Percentiles rank a stretch among this genome's conserved stretches.
Conservation (phyloP, 352 stramenopile species). For the Phytophthora constricta region DNA sequence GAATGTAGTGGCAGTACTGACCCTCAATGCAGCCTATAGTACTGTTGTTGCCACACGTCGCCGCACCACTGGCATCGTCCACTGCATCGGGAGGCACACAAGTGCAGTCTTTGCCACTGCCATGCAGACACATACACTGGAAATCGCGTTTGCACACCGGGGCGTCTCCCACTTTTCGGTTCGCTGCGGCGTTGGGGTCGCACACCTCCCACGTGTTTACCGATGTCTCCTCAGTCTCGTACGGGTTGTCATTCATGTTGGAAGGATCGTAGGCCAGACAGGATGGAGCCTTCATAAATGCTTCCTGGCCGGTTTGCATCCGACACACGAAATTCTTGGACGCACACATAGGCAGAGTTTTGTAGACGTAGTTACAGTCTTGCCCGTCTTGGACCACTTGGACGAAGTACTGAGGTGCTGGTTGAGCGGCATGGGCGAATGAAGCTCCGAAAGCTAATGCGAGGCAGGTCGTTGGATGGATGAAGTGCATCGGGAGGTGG, state of each 20-base stretch:
- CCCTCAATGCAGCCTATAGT: slow-evolving; percentile 27
- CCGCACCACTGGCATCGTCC: slow-evolving; percentile 28
- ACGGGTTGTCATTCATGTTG: slow-evolving; percentile 43
- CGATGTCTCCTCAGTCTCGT: slow-evolving; percentile 36
- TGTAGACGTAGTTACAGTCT: slow-evolving; percentile 32
- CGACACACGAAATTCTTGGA: slow-evolving; percentile 53
- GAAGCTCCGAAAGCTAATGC: neutral
- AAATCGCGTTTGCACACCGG: slow-evolving; percentile 53
- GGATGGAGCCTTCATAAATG: slow-evolving; percentile 37
- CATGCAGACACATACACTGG: slow-evolving; percentile 42
- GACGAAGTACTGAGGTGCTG: slow-evolving; percentile 23
- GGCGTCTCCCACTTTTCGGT: slow-evolving; percentile 35
- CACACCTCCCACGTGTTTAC: slow-evolving; percentile 42
- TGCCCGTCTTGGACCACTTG: slow-evolving; percentile 44
- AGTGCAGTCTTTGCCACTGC: slow-evolving; percentile 28
- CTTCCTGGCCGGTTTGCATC: slow-evolving; percentile 50
- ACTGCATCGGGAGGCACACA: slow-evolving; percentile 54
- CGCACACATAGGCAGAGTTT: slow-evolving; percentile 48
- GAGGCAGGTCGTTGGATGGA: neutral
- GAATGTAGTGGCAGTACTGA: slow-evolving; percentile 55
- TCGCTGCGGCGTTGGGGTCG: slow-evolving; percentile 31
- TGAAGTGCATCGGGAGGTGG: neutral
- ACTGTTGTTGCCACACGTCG: slow-evolving; percentile 22
- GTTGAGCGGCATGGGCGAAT: neutral
- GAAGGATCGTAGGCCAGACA: slow-evolving; percentile 46